phyloP scores from a whole-genome alignment of 805 yeast species.

The Kluyveromyces wickerhamii region DNA sequence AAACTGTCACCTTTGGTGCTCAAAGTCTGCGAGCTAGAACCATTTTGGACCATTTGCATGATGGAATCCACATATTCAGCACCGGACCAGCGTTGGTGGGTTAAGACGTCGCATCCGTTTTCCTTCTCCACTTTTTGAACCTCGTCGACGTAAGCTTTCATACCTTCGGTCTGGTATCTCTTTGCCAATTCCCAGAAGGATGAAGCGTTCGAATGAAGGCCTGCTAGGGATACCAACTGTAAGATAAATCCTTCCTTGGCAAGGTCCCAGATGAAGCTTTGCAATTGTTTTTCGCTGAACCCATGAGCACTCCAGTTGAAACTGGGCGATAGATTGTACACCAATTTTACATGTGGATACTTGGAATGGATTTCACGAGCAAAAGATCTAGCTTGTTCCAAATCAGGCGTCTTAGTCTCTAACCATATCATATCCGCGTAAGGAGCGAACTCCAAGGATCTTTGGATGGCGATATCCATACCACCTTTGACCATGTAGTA shows the following conservation, averaged over 20 bases:
- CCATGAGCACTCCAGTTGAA: constrained; percentile 57
- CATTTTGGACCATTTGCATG: constrained; percentile 34
- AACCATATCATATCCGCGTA: constrained; percentile 55
- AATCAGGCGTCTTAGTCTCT: constrained; percentile 52
- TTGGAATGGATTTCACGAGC: constrained; percentile 39
- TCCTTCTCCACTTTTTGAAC: constrained; percentile 43
- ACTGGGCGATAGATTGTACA: constrained; percentile 53
- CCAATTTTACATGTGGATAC: constrained; percentile 47
- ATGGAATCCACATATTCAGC: constrained; percentile 46
- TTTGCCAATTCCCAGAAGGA: constrained; percentile 44
- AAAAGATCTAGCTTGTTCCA: constrained; percentile 41
- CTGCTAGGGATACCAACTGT: constrained; percentile 55
- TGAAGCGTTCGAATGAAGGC: constrained; percentile 46
- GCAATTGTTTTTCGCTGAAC: constrained; percentile 38
- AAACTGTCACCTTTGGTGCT: constrained; percentile 37
- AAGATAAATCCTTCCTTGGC: constrained; percentile 50
- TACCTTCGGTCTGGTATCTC: constrained; percentile 44
- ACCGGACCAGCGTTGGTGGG: constrained; percentile 59
- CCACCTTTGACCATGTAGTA: constrained; percentile 43
- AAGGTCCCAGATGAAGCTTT: constrained; percentile 43
- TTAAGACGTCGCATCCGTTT: constrained; percentile 42
- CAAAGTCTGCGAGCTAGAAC: constrained; percentile 36
- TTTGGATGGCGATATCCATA: constrained; percentile 45
- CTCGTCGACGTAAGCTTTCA: constrained; percentile 49
- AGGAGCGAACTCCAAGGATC: constrained; percentile 49